A percentile compares a stretch with the other conserved stretches of the same genome.
Conservation (phyloP, 805 yeast species). For the Candida xyloterini region DNA sequence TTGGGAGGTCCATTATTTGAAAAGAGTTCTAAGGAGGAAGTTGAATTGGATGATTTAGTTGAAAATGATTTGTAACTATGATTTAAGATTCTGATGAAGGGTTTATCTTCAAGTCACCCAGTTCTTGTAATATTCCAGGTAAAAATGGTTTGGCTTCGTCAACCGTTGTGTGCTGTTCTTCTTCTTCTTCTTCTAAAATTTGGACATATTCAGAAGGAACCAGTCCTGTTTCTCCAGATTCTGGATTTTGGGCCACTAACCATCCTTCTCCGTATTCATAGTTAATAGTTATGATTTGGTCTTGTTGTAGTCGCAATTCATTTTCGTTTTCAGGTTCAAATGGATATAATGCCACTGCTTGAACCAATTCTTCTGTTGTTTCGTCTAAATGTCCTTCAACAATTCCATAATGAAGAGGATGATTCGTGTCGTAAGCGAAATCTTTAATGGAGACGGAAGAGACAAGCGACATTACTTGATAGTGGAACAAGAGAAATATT, state of each 20-base stretch:
- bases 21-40: conserved; percentile 37
- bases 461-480: not conserved
- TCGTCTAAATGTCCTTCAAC: conserved; percentile 10
- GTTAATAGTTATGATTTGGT: conserved; percentile 80
- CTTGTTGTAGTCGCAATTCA: conserved; percentile 73
- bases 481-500: not conserved
- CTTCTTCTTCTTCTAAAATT: conserved; percentile 28
- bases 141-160: conserved; percentile 45
- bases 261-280: conserved; percentile 98
- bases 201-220: conserved; percentile 95
- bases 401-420: conserved; percentile 71
- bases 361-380: conserved; percentile 20
- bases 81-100: not conserved
- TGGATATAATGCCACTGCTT: conserved; percentile 84
- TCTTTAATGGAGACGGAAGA: conserved; percentile 59
- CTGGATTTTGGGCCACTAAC: conserved; percentile 87
- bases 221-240: conserved; percentile 77
- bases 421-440: conserved; percentile 70
- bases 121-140: conserved; percentile 30
- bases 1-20: conserved; percentile 58
- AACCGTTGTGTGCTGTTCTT: not conserved
- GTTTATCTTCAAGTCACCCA: conserved; percentile 15
- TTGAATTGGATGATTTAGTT: conserved; percentile 54
- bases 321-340: conserved; percentile 93
- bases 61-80: conserved; percentile 25